Base-by-base conservation (phyloP, 2,329 filamentous ascomycete genomes). In the Hymenoscyphus salicellus region DNA sequence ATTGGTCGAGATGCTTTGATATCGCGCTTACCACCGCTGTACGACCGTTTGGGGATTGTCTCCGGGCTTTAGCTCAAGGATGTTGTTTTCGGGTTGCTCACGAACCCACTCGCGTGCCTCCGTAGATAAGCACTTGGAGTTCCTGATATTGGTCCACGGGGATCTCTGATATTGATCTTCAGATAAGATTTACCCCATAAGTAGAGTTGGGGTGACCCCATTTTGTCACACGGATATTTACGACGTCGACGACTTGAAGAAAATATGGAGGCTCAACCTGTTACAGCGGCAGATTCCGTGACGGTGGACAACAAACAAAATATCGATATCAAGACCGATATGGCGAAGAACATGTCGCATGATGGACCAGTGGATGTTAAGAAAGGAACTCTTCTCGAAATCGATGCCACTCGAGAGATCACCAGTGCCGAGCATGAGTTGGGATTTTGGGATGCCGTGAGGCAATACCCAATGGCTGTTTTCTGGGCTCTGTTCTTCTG, bases 401-500 rank as follows among this genome's bases (percentile, higher is more conserved):
- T 70, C n/a, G 68, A 68, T 55, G 61, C 68, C 5, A 69, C 64
- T 5, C 49, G 33, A 14, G 63, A 71, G 11, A 66, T 66, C 58
- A 71, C 66, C 14, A 65, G 26, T 23, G 43, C 60, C 16, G 69
- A 72, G 41, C 71, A 72, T 57, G 52, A 68, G 1, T 52, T 72
- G 43, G 60, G 41, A 0, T 70, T 73, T 38, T 67, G 60, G 56
- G 64, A 66, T 17, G 70, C 66, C 2, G 56, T 73, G 10, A 64
- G 65, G 33, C 65, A 64, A 56, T 71, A 73, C 49, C 70, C 71
- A 1, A 61, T 57, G 1, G 65, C 69, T 1, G 61, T 72, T 6
- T 67, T 67, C n/a, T 73, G 71, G 72, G 65, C 71, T 1, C 57
- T 69, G 16, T 70, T 72, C 59, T 70, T 72, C 65, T 72, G 61